Conservation (phyloP, 2,329 filamentous ascomycete species). For the Pyricularia pennisetigena region DNA sequence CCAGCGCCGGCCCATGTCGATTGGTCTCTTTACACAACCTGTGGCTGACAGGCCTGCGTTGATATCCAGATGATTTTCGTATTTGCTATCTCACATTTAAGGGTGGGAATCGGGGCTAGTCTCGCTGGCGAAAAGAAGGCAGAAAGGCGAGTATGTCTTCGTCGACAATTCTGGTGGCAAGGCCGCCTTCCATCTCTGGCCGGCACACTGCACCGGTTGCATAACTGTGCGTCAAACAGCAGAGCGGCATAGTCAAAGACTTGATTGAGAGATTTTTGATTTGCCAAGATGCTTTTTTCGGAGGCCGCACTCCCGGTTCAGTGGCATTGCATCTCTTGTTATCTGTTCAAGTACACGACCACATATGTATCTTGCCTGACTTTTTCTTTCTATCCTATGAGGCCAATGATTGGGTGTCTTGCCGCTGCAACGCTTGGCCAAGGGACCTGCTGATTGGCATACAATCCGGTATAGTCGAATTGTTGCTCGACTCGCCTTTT, state of each 20-base stretch:
- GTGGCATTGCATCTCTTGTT: background rate
- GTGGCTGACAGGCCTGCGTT: background rate
- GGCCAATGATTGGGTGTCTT: background rate
- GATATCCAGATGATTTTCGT: background rate
- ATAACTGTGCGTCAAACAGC: too few relatives aligned
- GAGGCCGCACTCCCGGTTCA: background rate
- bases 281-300: background rate
- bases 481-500: too few relatives aligned
- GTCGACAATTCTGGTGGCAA: background rate
- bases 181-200: background rate
- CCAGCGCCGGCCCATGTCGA: background rate
- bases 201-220: background rate
- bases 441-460: background rate
- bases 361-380: background rate
- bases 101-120: background rate
- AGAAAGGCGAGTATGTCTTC: background rate
- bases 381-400: background rate
- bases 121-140: background rate
- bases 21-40: background rate
- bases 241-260: background rate
- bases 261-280: background rate
- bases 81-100: background rate
- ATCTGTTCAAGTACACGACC: background rate
- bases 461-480: too few relatives aligned
- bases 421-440: background rate